Percentiles rank a stretch among this genome's conserved stretches.
Evolutionary conservation across 495 filamentous ascomycete species (phyloP).

Genomic region (Paragyromitra xinjiangensis): DNA sequence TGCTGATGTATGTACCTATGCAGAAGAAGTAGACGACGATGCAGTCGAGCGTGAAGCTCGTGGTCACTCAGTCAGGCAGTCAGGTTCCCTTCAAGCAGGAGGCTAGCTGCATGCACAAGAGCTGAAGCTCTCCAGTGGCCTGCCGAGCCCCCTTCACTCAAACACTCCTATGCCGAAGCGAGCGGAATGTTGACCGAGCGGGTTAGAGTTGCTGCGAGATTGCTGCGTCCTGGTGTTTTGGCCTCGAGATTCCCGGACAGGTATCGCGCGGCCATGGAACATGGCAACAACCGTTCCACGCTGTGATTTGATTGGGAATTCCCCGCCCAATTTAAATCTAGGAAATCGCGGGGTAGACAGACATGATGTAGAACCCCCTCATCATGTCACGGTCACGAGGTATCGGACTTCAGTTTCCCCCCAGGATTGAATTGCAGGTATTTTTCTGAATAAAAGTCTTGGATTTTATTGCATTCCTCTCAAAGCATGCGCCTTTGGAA

Average conservation of each 20-base stretch:
- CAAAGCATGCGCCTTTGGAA: neutral
- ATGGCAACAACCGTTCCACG: constrained; percentile 41
- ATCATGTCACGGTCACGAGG: constrained; percentile 36
- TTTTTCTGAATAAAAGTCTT: constrained; percentile 1
- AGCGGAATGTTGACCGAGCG: constrained; percentile 42
- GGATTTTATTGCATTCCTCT: neutral
- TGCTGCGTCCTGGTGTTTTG: constrained; percentile 48
- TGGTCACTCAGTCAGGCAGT: constrained; percentile 13
- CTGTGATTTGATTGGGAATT: constrained; percentile 34
- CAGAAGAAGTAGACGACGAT: constrained; percentile 21
- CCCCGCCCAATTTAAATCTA: constrained; percentile 34
- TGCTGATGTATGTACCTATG: neutral
- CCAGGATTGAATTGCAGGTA: neutral
- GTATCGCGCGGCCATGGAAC: constrained; percentile 39
- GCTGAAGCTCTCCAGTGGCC: constrained; percentile 42
- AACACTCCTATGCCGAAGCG: constrained; percentile 35
- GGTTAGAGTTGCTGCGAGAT: constrained; percentile 45
- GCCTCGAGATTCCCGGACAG: constrained; percentile 37
- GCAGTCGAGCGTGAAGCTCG: constrained; percentile 20
- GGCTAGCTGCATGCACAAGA: constrained; percentile 41
- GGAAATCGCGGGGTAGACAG: constrained; percentile 47
- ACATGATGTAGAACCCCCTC: constrained; percentile 20
- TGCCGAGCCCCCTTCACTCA: constrained; percentile 27
- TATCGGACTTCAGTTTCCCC: neutral
- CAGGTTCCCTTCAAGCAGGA: constrained; percentile 28